Evolutionary conservation across 2,329 filamentous ascomycete species (phyloP).

Genomic region (Scedosporium boydii): DNA sequence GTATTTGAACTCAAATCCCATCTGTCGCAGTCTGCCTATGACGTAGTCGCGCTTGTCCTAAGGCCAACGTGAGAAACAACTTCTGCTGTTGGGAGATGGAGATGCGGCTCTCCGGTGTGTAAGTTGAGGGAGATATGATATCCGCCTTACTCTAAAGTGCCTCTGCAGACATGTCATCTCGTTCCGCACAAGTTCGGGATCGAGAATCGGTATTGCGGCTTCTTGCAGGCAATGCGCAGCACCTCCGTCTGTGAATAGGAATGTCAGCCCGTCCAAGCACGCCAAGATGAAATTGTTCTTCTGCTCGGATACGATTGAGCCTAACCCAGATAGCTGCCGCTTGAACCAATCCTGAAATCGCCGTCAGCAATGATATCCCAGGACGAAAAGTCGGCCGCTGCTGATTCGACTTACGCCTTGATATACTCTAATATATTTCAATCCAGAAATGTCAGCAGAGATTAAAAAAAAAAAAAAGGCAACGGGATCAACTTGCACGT

Average conservation of each 20-base stretch:
- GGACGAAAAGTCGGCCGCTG: neutral
- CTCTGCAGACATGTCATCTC: constrained; percentile 86
- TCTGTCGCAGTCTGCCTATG: constrained; percentile 65
- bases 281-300: too few relatives aligned
- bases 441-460: neutral
- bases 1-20: constrained; percentile 79
- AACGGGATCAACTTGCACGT: constrained; percentile 8
- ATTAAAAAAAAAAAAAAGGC: neutral
- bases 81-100: too few relatives aligned
- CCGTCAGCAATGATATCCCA: neutral
- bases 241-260: constrained; percentile 93
- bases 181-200: constrained; percentile 64
- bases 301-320: neutral
- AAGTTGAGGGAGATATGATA: too few relatives aligned
- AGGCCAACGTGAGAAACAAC: too few relatives aligned
- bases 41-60: constrained; percentile 87
- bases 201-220: constrained; percentile 87
- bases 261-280: constrained; percentile 51
- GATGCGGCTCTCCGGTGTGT: too few relatives aligned
- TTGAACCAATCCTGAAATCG: neutral
- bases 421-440: constrained; percentile 58
- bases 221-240: constrained; percentile 95
- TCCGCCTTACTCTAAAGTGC: constrained; percentile 59
- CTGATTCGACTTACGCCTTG: constrained; percentile 50
- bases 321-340: constrained; percentile 17